Conservation (phyloP, 2,329 filamentous ascomycete genomes). For the Dendryphion nanum region DNA sequence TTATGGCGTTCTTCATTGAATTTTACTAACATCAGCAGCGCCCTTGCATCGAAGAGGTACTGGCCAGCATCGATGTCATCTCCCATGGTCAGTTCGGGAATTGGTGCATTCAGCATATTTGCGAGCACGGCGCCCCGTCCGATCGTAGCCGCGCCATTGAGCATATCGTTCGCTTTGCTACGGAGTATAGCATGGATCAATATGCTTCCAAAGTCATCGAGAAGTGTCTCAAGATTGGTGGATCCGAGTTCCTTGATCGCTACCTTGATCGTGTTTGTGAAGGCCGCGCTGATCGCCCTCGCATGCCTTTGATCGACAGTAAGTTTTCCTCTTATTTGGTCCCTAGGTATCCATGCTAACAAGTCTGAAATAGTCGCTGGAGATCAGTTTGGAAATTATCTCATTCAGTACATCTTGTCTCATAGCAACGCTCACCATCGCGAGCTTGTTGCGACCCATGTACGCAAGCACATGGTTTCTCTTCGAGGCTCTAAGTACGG, state of each 20-base stretch:
- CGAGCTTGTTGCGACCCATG: conserved; percentile 88
- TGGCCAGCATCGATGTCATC: conserved; percentile 92
- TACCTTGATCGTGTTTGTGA: conserved; percentile 95
- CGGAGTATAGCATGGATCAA: conserved; percentile 98
- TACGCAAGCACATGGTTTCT: conserved; percentile 98
- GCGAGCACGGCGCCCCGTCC: conserved; percentile 87
- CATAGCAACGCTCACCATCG: conserved; percentile 84
- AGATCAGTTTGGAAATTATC: conserved; percentile 98
- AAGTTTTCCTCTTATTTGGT: conserved; percentile 28
- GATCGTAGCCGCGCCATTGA: conserved; percentile 94
- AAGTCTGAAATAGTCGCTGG: conserved; percentile 65
- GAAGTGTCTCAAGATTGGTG: conserved; percentile 97
- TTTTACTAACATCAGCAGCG: conserved; percentile 56
- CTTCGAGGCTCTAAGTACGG: conserved; percentile 97
- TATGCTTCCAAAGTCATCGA: conserved; percentile 99
- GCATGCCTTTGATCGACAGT: conserved; percentile 95
- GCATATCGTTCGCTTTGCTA: conserved; percentile 88
- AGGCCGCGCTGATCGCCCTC: conserved; percentile 82
- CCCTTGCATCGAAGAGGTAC: conserved; percentile 93
- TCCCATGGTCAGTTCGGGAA: conserved; percentile 98
- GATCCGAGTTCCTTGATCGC: conserved; percentile 82
- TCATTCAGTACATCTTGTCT: conserved; percentile 95
- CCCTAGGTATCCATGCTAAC: background rate
- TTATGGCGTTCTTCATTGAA: conserved; percentile 8
- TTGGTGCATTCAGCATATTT: conserved; percentile 99